Evolutionary conservation across 768 basidiomycete genomes (phyloP), one percentile per base, ranked within the genome.

Genomic region (Fistulinella prunicolor): DNA sequence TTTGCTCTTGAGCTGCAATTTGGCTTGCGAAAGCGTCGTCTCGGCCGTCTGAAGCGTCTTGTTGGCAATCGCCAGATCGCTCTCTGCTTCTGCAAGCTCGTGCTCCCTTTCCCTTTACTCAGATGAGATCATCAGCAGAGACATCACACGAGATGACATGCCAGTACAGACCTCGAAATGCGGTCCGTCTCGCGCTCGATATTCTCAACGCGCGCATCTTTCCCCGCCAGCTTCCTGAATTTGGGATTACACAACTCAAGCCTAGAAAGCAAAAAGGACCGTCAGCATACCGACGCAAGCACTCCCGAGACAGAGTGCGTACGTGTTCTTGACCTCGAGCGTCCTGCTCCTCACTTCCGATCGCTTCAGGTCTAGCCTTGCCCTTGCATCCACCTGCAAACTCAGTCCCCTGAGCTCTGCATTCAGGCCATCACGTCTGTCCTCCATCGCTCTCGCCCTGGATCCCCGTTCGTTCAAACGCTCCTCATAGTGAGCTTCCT

Each of bases 321-420:
- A 93, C 90, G 76, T 82, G 44, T 76, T 82, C 53, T 79, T 72
- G 13, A 93, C 73, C 34, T 93, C 89, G 14, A 70, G 71, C 38
- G 72, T 70, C 68, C 88, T 89, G 46, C 69, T 75, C 62, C 75
- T 80, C 37, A 83, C 63, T 54, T 94, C 89, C 1, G 71, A 72
- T 50, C 83, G 73, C 60, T 90, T 88, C 52, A 95, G 60, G 34
- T 86, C 81, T 44, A 97, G 64, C 57, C 81, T 85, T 2, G 94
- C 91, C 37, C 95, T 74, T 1, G 81, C 73, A 45, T 94, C 88
- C 0, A 89, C 85, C 62, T 97, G 93, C 38, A 80, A 58, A 56
- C 82, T 91, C 56, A 96, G 67, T 2, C 74, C 69, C 26, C 80
- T 75, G 35, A 94, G 73, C 51, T 96, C 94, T 0, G 66, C 55